These are phyloP conservation scores for Aspergillus bertholletiae DNA, from an alignment of 495 filamentous ascomycete genomes.

Conservation along the genomic window DNA sequence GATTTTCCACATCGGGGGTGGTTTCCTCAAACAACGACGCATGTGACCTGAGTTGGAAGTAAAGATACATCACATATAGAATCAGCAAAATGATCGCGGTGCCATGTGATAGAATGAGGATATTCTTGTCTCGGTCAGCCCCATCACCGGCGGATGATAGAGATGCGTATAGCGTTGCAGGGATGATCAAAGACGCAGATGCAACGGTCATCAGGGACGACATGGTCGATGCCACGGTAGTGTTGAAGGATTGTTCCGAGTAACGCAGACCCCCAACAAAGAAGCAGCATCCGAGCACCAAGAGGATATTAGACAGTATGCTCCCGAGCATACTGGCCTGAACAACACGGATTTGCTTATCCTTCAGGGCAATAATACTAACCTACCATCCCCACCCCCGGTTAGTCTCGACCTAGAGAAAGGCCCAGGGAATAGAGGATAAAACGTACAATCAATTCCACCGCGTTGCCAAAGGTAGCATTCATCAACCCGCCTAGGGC, in stretches of 20 bases:
- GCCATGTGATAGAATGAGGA: slow-evolving; percentile 82
- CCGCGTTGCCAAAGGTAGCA: slow-evolving; percentile 95
- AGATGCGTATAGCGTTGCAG: slow-evolving; percentile 70
- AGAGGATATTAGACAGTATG: slow-evolving; percentile 91
- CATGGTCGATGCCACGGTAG: slow-evolving; percentile 88
- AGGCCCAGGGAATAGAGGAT: slow-evolving; percentile 9
- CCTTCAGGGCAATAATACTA: slow-evolving; percentile 83
- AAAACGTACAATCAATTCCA: slow-evolving; percentile 86
- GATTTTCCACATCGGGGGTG: slow-evolving; percentile 29
- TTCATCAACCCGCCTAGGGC: slow-evolving; percentile 91
- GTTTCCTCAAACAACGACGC: slow-evolving; percentile 73
- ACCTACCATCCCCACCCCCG: slow-evolving; percentile 53
- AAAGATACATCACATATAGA: slow-evolving; percentile 86
- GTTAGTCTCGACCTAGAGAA: slow-evolving; percentile 7
- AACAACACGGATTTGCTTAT: slow-evolving; percentile 88
- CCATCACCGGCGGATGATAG: slow-evolving; percentile 29
- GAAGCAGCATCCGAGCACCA: slow-evolving; percentile 97
- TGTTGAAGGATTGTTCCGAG: slow-evolving; percentile 75
- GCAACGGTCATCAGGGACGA: slow-evolving; percentile 94
- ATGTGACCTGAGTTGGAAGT: slow-evolving; percentile 87
- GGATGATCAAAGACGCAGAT: slow-evolving; percentile 88
- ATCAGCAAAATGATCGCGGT: slow-evolving; percentile 85
- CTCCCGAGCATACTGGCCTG: slow-evolving; percentile 97
- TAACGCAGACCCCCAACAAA: slow-evolving; percentile 72
- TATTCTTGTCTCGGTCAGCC: slow-evolving; percentile 40